Percentiles rank a stretch among this genome's conserved stretches.
Evolutionary conservation across 2,329 filamentous ascomycete genomes (phyloP).

Genomic region (Penicillium sp.): DNA sequence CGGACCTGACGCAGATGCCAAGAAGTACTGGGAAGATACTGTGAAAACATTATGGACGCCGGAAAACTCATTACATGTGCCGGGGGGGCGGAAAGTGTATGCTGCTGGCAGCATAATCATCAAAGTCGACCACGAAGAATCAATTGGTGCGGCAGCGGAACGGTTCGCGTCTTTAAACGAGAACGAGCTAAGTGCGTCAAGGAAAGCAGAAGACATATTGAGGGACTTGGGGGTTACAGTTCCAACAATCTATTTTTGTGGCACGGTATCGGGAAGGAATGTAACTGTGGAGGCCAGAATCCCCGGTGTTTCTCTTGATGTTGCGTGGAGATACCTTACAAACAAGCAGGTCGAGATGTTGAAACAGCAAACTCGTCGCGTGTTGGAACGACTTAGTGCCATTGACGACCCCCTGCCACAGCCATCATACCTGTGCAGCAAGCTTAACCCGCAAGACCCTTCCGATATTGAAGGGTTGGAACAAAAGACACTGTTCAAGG

Average conservation of each 20-base stretch:
- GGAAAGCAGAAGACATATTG: slow-evolving; percentile 40
- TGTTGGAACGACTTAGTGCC: slow-evolving; percentile 35
- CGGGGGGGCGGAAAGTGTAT: slow-evolving; percentile 39
- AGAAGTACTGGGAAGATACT: slow-evolving; percentile 42
- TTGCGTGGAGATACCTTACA: slow-evolving; percentile 44
- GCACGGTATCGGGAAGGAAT: slow-evolving; percentile 44
- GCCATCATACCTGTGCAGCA: slow-evolving; percentile 41
- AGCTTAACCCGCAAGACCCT: slow-evolving; percentile 36
- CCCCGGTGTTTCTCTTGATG: slow-evolving; percentile 45
- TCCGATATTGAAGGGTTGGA: slow-evolving; percentile 33
- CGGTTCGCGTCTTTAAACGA: slow-evolving; percentile 40
- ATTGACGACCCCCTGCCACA: slow-evolving; percentile 32
- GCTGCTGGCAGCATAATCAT: slow-evolving; percentile 44
- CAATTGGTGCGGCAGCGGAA: slow-evolving; percentile 34
- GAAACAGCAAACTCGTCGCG: slow-evolving; percentile 43
- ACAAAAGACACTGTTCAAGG: slow-evolving; percentile 39
- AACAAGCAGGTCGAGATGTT: slow-evolving; percentile 37
- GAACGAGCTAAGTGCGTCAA: slow-evolving; percentile 43
- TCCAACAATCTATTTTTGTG: slow-evolving; percentile 44
- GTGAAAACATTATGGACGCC: slow-evolving; percentile 37
- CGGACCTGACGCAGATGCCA: slow-evolving; percentile 34
- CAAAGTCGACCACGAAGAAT: slow-evolving; percentile 38
- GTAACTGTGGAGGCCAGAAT: slow-evolving; percentile 47
- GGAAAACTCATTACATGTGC: slow-evolving; percentile 37
- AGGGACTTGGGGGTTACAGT: slow-evolving; percentile 39